phyloP scores from a whole-genome alignment of 176 grass and related monocot genomes.

The Musa troglodytarum region DNA sequence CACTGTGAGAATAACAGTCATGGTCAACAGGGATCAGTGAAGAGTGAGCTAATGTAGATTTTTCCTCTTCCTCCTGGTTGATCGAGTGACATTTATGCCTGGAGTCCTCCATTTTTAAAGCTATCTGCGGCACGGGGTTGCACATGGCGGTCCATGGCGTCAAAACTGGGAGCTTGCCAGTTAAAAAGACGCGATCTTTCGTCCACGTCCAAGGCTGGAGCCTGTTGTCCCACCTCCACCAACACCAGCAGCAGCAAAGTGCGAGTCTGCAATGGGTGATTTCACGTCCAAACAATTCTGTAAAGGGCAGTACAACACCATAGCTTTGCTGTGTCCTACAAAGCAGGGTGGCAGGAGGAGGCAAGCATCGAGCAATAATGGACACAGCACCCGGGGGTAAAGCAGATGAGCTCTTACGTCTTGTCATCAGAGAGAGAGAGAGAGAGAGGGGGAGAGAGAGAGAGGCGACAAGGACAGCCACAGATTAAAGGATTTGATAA shows the following conservation, averaged over 20 bases:
- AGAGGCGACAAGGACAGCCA: slow-evolving; percentile 8
- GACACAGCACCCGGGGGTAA: slow-evolving; percentile 3
- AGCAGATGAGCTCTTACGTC: slow-evolving; percentile 2
- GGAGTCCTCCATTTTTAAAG: too few relatives aligned
- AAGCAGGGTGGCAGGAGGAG: neutral
- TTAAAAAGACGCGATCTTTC: too few relatives aligned
- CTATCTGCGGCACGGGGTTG: too few relatives aligned
- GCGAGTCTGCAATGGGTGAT: neutral
- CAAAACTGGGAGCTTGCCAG: too few relatives aligned
- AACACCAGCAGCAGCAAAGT: neutral
- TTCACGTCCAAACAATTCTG: neutral
- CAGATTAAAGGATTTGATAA: slow-evolving; percentile 20
- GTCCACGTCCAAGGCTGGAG: too few relatives aligned
- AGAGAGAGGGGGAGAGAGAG: slow-evolving; percentile 23
- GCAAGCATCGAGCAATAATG: slow-evolving; percentile 5
- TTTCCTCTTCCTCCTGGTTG: too few relatives aligned
- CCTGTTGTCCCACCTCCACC: neutral
- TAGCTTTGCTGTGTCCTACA: neutral
- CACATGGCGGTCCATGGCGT: too few relatives aligned
- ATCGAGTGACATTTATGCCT: too few relatives aligned
- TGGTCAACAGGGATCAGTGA: too few relatives aligned
- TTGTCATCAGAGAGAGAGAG: slow-evolving; percentile 4
- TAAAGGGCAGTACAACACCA: neutral
- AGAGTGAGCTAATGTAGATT: too few relatives aligned
- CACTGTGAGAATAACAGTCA: too few relatives aligned